These are phyloP conservation scores for Botrytis pseudocinerea DNA, from an alignment of 2,329 filamentous ascomycete genomes.

Conservation along the genomic window DNA sequence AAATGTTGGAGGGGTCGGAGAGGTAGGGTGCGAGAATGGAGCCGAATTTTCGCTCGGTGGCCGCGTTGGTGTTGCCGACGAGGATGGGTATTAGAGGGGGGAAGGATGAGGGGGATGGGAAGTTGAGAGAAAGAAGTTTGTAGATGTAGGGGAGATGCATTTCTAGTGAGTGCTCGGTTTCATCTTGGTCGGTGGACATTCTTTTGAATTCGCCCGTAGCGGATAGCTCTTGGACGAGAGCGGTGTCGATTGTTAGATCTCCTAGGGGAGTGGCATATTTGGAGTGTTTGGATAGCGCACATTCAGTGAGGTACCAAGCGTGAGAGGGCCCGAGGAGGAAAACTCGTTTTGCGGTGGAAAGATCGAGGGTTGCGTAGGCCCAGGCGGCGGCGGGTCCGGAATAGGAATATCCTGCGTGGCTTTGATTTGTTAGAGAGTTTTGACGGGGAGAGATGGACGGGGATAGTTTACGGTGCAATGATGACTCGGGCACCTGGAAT, in stretches of 20 bases:
- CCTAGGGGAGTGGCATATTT: conserved; percentile 76
- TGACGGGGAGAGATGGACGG: conserved; percentile 11
- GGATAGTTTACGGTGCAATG: conserved; percentile 79
- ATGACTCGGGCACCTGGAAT: conserved; percentile 75
- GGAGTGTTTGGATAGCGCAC: conserved; percentile 72
- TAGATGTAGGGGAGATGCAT: conserved; percentile 96
- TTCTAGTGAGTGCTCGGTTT: conserved; percentile 88
- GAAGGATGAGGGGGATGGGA: conserved; percentile 50
- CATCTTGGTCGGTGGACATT: conserved; percentile 68
- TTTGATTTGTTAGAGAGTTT: conserved; percentile 43
- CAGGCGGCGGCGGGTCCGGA: conserved; percentile 91
- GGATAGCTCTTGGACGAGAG: conserved; percentile 53
- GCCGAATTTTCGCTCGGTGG: conserved; percentile 69
- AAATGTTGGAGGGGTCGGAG: conserved; percentile 71
- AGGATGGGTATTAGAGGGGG: conserved; percentile 83
- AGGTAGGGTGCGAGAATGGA: conserved; percentile 75
- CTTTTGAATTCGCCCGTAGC: conserved; percentile 57
- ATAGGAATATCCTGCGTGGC: conserved; percentile 91
- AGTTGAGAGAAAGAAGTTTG: conserved; percentile 63
- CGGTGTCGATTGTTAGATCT: conserved; percentile 63
- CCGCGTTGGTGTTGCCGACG: conserved; percentile 69
- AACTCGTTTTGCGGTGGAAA: conserved; percentile 74
- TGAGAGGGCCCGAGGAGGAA: conserved; percentile 95
- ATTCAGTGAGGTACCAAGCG: conserved; percentile 75
- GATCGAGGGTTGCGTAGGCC: conserved; percentile 87